Conservation (phyloP, 208 protist genomes). For the Trypanosoma avium region DNA sequence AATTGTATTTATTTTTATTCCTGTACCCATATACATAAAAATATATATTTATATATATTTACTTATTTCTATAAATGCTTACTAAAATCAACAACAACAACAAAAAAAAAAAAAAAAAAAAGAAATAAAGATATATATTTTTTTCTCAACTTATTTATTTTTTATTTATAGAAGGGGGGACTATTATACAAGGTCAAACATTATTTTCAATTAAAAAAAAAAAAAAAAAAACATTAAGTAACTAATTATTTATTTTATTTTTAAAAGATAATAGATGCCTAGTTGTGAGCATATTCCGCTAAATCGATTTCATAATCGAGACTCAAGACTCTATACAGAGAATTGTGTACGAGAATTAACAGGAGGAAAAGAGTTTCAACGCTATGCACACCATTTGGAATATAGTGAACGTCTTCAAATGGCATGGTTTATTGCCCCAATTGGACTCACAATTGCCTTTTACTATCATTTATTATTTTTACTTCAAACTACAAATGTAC, state of each 20-base stretch:
- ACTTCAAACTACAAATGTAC: constrained; percentile 20
- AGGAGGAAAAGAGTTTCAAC: constrained; percentile 44
- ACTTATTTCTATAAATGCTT: too few relatives aligned
- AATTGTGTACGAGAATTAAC: constrained; percentile 50
- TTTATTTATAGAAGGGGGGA: too few relatives aligned
- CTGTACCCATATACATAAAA: neutral
- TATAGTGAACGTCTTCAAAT: constrained; percentile 67
- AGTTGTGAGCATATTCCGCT: constrained; percentile 59
- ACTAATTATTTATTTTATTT: neutral
- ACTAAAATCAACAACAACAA: too few relatives aligned
- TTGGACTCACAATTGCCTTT: constrained; percentile 50
- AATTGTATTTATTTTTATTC: neutral
- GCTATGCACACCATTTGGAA: constrained; percentile 57
- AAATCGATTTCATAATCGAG: constrained; percentile 57
- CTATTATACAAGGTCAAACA: too few relatives aligned
- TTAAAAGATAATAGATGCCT: constrained; percentile 12
- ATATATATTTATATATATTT: neutral
- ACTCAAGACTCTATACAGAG: constrained; percentile 58
- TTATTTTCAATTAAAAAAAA: too few relatives aligned
- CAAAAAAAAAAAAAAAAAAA: neutral
- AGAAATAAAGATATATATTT: constrained; percentile 2
- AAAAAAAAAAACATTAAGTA: neutral
- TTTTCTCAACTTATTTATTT: constrained; percentile 9
- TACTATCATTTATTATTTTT: constrained; percentile 56
- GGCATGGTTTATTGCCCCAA: constrained; percentile 66